Conservation (phyloP, 352 stramenopile species). For the Hyphochytrium catenoides region DNA sequence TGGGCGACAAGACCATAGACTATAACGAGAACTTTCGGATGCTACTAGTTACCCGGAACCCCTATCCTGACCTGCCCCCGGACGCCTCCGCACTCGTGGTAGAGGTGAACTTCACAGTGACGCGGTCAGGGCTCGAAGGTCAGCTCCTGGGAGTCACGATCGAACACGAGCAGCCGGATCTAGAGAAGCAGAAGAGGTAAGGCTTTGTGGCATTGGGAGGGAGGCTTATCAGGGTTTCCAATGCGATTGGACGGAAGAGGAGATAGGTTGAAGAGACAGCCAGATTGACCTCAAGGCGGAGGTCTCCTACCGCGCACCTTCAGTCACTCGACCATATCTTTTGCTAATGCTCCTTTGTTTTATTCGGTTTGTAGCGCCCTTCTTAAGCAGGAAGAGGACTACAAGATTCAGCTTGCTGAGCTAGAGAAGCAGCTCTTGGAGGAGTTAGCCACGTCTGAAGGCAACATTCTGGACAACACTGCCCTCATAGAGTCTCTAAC, state of each 20-base stretch:
- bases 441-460: constrained; percentile 69
- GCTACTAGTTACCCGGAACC: constrained; percentile 71
- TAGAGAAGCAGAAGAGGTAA: constrained; percentile 82
- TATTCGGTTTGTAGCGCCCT: too few species aligned
- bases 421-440: constrained; percentile 82
- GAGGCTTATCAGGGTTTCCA: too few species aligned
- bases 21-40: constrained; percentile 85
- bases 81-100: constrained; percentile 68
- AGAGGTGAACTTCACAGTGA: constrained; percentile 87
- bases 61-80: constrained; percentile 51
- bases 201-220: too few species aligned
- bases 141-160: constrained; percentile 80
- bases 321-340: too few species aligned
- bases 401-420: constrained; percentile 72
- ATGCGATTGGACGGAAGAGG: too few species aligned
- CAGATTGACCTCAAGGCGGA: too few species aligned
- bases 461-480: constrained; percentile 85
- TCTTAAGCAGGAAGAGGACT: constrained; percentile 73
- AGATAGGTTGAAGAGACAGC: too few species aligned
- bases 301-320: too few species aligned
- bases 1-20: constrained; percentile 78
- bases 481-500: constrained; percentile 79
- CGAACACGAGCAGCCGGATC: constrained; percentile 73
- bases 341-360: too few species aligned
- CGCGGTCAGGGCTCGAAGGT: constrained; percentile 67